phyloP scores from a whole-genome alignment of 352 stramenopile genomes.

The Phytophthora vignae region DNA sequence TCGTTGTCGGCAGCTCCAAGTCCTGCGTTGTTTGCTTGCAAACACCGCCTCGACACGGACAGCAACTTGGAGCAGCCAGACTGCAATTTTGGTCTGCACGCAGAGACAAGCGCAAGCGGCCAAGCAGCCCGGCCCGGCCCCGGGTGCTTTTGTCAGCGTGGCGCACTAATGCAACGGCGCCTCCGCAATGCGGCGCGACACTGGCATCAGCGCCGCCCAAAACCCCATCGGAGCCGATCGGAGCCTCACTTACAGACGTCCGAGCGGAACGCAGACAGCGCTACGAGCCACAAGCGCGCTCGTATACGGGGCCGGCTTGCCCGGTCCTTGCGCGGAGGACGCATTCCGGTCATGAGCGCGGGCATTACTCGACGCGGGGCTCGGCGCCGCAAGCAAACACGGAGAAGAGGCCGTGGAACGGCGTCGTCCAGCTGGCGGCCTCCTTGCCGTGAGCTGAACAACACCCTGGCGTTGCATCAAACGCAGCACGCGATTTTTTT shows the following conservation, averaged over 20 bases:
- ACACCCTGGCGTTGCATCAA: slow-evolving; percentile 9
- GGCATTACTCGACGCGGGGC: slow-evolving; percentile 24
- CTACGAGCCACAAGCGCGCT: slow-evolving; percentile 28
- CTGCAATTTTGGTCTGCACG: background rate
- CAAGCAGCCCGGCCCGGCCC: too few relatives aligned
- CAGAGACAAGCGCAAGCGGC: background rate
- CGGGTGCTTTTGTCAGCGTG: background rate
- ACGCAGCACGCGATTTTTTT: background rate
- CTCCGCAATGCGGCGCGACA: background rate
- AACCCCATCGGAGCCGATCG: background rate
- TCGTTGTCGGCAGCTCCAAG: background rate
- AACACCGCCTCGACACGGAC: background rate
- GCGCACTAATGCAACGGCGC: slow-evolving; percentile 8
- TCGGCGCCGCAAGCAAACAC: slow-evolving; percentile 5
- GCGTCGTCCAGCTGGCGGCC: slow-evolving; percentile 30
- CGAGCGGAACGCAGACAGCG: slow-evolving; percentile 22
- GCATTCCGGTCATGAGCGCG: slow-evolving; percentile 30
- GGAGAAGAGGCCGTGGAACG: slow-evolving; percentile 32
- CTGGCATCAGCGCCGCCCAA: background rate
- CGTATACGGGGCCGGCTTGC: slow-evolving; percentile 15
- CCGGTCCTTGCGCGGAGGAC: slow-evolving; percentile 18
- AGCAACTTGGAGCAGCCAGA: background rate
- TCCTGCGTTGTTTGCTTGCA: background rate
- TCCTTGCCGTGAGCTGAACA: slow-evolving; percentile 14
- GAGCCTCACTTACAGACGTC: slow-evolving; percentile 2